Evolutionary conservation across 2,329 filamentous ascomycete species (phyloP).

Genomic region (Penicillium glabrum): DNA sequence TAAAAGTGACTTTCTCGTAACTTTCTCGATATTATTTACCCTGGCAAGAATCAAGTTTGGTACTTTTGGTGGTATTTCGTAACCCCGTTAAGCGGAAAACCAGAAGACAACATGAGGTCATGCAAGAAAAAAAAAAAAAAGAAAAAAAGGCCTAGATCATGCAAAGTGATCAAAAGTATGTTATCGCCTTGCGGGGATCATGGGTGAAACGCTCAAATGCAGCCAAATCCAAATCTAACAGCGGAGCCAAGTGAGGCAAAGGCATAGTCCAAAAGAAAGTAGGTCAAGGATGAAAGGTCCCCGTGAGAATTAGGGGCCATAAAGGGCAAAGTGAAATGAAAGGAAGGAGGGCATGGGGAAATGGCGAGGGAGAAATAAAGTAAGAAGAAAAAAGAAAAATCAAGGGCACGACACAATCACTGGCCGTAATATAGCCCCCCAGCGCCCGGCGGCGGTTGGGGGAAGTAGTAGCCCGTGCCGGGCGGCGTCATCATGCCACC

Average conservation of each 20-base stretch:
- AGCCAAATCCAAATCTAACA: conserved; percentile 30
- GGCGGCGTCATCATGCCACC: conserved; percentile 75
- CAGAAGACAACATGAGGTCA: conserved; percentile 16
- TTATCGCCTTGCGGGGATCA: conserved; percentile 14
- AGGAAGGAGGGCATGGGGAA: background rate
- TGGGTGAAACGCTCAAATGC: conserved; percentile 27
- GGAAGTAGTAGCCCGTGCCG: conserved; percentile 52
- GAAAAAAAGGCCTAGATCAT: conserved; percentile 19
- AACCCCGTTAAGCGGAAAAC: conserved; percentile 13
- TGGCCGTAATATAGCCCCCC: conserved; percentile 60
- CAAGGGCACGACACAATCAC: conserved; percentile 12
- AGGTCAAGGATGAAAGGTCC: background rate
- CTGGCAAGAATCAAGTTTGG: background rate
- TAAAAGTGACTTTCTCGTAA: background rate
- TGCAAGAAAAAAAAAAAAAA: conserved; percentile 7
- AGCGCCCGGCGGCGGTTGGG: conserved; percentile 53
- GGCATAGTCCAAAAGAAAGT: conserved; percentile 5
- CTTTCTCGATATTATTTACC: background rate
- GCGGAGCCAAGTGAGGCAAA: background rate
- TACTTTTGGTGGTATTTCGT: conserved; percentile 12
- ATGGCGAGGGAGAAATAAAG: background rate
- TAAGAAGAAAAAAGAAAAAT: conserved; percentile 4
- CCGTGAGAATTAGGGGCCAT: background rate
- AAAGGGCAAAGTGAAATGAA: background rate
- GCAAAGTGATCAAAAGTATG: conserved; percentile 11